Percentiles rank a stretch among this genome's conserved stretches.
These are phyloP conservation scores for Kalaharituber pfeilii DNA, from an alignment of 2,329 filamentous ascomycete species.

Conservation along the genomic window DNA sequence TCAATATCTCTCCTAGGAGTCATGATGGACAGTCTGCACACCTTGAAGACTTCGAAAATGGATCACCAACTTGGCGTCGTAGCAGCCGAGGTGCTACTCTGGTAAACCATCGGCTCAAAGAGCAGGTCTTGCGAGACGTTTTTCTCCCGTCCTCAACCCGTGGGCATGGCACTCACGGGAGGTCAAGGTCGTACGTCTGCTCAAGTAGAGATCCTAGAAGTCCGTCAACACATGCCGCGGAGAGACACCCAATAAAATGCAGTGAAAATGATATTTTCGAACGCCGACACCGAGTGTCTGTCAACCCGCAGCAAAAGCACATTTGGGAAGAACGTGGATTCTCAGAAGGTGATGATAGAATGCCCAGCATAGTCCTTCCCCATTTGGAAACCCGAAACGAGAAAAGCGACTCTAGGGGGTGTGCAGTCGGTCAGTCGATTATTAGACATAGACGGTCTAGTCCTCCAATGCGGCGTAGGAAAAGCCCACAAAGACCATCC, in stretches of 20 bases:
- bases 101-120: slow-evolving; percentile 46
- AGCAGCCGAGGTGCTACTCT: slow-evolving; percentile 40
- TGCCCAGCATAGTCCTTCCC: too few species aligned
- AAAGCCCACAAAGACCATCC: background rate
- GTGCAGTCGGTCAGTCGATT: background rate
- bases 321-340: background rate
- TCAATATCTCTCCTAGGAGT: background rate
- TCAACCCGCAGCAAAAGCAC: background rate
- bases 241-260: background rate
- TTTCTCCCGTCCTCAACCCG: slow-evolving; percentile 37
- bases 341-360: background rate
- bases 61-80: background rate
- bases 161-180: slow-evolving; percentile 24
- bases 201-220: background rate
- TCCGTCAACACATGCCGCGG: background rate
- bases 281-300: background rate
- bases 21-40: background rate
- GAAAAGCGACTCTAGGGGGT: background rate
- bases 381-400: background rate
- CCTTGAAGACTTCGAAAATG: background rate
- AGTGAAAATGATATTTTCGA: background rate
- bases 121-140: slow-evolving; percentile 49
- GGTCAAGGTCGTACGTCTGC: slow-evolving; percentile 40
- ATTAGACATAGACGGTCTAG: background rate
- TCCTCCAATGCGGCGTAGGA: background rate